A percentile compares a stretch with the other conserved stretches of the same genome.
These are phyloP conservation scores for Balakata baccata DNA, from an alignment of 345 rosid genomes.

Conservation along the genomic window DNA sequence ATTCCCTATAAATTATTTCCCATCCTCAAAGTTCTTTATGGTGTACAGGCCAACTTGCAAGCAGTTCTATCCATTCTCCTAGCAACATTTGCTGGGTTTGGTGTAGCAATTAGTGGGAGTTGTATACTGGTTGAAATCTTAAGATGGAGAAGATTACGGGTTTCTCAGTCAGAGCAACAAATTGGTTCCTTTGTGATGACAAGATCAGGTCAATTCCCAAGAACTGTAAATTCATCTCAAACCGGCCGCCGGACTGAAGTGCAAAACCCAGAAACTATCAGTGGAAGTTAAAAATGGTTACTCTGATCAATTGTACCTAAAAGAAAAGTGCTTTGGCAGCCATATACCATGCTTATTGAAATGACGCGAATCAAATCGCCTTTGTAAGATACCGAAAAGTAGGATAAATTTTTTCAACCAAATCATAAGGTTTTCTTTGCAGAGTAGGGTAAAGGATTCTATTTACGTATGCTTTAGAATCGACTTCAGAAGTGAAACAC, in stretches of 20 bases:
- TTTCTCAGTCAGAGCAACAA: conserved; percentile 25
- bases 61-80: conserved; percentile 72
- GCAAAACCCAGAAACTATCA: conserved; percentile 21
- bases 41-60: conserved; percentile 53
- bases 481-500: no score
- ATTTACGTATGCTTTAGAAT: no score
- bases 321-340: background rate
- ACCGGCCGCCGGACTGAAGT: conserved; percentile 15
- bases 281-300: conserved; percentile 15
- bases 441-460: no score
- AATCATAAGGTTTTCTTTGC: background rate
- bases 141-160: conserved; percentile 67
- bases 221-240: conserved; percentile 19
- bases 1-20: background rate
- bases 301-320: background rate
- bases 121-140: conserved; percentile 71
- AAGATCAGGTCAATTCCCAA: conserved; percentile 34
- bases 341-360: background rate
- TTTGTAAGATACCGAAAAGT: conserved; percentile 9
- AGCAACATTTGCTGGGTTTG: conserved; percentile 80
- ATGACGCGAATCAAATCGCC: background rate
- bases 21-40: no score
- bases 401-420: conserved; percentile 8
- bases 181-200: conserved; percentile 18
- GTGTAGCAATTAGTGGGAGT: conserved; percentile 76